Conservation (phyloP, 208 protist species). For the Phytomonas sp. region DNA sequence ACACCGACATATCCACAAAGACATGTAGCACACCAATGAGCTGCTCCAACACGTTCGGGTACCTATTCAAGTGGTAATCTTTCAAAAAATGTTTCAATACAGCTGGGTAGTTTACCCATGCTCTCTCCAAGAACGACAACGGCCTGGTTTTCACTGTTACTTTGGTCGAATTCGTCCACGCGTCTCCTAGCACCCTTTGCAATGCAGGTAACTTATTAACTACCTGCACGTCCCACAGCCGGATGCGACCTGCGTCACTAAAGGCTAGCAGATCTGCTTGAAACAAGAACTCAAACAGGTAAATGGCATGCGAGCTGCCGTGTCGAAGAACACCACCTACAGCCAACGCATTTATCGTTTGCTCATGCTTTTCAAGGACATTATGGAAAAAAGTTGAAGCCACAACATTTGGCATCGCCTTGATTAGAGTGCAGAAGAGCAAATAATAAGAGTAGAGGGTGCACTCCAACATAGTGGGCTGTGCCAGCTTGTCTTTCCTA, state of each 20-base stretch:
- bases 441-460: slow-evolving; percentile 22
- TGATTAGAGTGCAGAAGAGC: slow-evolving; percentile 23
- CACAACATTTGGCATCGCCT: slow-evolving; percentile 25
- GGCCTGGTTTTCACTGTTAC: background rate
- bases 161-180: background rate
- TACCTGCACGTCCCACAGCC: background rate
- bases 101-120: slow-evolving; percentile 28
- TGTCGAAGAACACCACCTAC: slow-evolving; percentile 33
- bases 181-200: background rate
- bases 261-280: slow-evolving; percentile 32
- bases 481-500: slow-evolving; percentile 7
- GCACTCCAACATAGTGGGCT: slow-evolving; percentile 23
- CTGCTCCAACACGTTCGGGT: slow-evolving; percentile 14
- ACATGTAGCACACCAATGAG: background rate
- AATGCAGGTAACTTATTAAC: background rate
- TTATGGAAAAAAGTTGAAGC: slow-evolving; percentile 36
- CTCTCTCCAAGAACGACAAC: slow-evolving; percentile 20
- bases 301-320: slow-evolving; percentile 17
- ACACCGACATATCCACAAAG: background rate
- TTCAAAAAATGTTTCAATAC: background rate
- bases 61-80: slow-evolving; percentile 9
- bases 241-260: slow-evolving; percentile 9
- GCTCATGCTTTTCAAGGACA: slow-evolving; percentile 34
- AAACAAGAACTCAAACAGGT: slow-evolving; percentile 44
- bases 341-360: slow-evolving; percentile 24